Conservation (phyloP, 2,329 filamentous ascomycete genomes). For the Lasiodiplodia sp. region DNA sequence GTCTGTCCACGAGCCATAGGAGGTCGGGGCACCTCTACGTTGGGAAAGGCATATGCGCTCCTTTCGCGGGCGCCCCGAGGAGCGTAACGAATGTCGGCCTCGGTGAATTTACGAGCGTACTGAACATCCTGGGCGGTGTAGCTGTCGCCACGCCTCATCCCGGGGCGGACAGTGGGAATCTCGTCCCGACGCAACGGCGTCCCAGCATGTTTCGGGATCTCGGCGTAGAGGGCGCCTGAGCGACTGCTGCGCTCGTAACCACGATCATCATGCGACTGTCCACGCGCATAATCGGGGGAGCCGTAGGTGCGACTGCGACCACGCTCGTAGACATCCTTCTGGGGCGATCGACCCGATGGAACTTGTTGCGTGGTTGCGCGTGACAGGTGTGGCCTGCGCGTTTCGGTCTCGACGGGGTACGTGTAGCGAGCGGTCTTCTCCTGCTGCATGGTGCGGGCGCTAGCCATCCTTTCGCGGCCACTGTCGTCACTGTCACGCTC, state of each 20-base stretch:
- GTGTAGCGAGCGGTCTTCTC: constrained; percentile 6
- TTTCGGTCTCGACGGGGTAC: neutral
- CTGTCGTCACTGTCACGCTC: constrained; percentile 12
- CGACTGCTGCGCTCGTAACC: constrained; percentile 33
- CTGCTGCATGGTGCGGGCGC: neutral
- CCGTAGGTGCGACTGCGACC: constrained; percentile 26
- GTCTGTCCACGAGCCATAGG: constrained; percentile 6
- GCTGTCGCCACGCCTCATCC: constrained; percentile 33
- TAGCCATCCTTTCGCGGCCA: constrained; percentile 16
- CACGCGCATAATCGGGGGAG: constrained; percentile 4
- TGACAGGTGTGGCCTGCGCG: constrained; percentile 7
- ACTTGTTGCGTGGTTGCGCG: neutral
- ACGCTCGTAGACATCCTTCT: neutral
- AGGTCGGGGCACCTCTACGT: constrained; percentile 6
- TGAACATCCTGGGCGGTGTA: constrained; percentile 43
- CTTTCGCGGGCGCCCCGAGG: neutral
- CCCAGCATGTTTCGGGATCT: constrained; percentile 38
- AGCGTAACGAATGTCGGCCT: constrained; percentile 46
- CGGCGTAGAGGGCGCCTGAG: constrained; percentile 38
- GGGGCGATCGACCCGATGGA: neutral
- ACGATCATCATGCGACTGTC: constrained; percentile 11
- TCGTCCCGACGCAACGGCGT: constrained; percentile 33
- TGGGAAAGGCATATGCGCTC: neutral
- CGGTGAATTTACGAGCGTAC: constrained; percentile 41
- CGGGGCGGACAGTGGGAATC: constrained; percentile 35